Evolutionary conservation across 352 stramenopile species (phyloP).

Genomic region (Phytophthora foliorum): DNA sequence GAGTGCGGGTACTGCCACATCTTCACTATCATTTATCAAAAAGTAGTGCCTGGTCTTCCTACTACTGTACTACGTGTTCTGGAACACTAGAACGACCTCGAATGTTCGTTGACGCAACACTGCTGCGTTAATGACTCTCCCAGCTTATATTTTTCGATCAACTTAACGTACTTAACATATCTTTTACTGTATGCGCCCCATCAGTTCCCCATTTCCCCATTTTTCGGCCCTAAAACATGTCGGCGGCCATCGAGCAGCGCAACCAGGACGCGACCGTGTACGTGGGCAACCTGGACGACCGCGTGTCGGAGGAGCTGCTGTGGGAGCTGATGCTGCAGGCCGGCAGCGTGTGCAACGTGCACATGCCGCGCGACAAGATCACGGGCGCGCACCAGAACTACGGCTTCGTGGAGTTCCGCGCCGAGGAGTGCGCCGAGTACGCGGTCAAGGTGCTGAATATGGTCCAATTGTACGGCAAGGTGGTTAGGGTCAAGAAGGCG

Average conservation of each 20-base stretch:
- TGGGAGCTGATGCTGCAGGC: conserved; percentile 97
- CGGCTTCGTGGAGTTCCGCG: conserved; percentile 99
- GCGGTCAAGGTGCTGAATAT: conserved; percentile 99
- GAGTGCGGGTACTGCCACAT: too few relatives aligned
- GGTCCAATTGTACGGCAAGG: conserved; percentile 98
- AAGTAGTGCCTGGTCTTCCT: too few relatives aligned
- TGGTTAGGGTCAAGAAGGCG: conserved; percentile 97
- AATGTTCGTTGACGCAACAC: too few relatives aligned
- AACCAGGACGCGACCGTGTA: conserved; percentile 98
- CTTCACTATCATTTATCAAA: too few relatives aligned
- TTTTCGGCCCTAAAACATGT: conserved; percentile 48
- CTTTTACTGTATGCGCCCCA: too few relatives aligned
- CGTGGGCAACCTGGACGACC: conserved; percentile 98
- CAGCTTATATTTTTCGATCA: too few relatives aligned
- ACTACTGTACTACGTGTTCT: too few relatives aligned
- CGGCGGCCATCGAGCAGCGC: conserved; percentile 88
- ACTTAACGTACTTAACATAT: too few relatives aligned
- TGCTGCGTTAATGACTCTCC: too few relatives aligned
- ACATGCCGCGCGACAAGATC: conserved; percentile 99
- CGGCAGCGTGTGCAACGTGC: conserved; percentile 97
- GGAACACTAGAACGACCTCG: too few relatives aligned
- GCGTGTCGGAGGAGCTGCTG: conserved; percentile 96
- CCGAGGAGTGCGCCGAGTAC: conserved; percentile 98
- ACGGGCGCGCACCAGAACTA: conserved; percentile 97
- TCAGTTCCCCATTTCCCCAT: not conserved